Evolutionary conservation across 2,329 filamentous ascomycete genomes (phyloP), one percentile per base, ranked within the genome.

Genomic region (Sodiomyces alkalinus): DNA sequence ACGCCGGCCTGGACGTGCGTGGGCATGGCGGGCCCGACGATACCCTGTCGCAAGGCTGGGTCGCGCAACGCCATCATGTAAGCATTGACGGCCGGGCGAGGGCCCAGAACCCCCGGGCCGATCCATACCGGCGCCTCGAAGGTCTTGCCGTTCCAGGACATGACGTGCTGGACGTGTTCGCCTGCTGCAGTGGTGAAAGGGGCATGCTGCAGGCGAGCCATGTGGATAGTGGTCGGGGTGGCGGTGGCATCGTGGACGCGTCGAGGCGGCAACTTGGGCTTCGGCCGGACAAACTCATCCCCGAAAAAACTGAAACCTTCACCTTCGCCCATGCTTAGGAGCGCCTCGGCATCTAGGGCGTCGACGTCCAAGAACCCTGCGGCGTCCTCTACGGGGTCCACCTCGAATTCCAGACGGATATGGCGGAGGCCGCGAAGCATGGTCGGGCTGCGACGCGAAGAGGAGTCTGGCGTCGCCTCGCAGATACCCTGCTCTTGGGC

Each of bases 371-470:
- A 46, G 11, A 47, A 44, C 12, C 47, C 43, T 14, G 39, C 33
- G 7, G 38, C 40, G 15, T 56, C 53, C 3, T 56, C 51, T 8
- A 46, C 44, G 2, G 51, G 48, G 26, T 62, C 60, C 0, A 52
- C 45, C 16, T 62, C 58, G 34, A 75, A 62, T 40, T 75, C 69
- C 5, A 76, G 47, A 3, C 58, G 48, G 11, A 76, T 41, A 32
- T 61, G 56, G 30, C 60, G 54, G n/a, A 76, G 48, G 8, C 70
- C 71, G 3, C 43, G 40, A 5, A 74, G 45, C 4, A 63, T 40
- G 2, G 51, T 39, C 3, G 64, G 57, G 1, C 51, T 51, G 4
- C 58, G 55, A 3, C 47, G 46, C 21, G 37, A 42, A 25, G 29
- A 30, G 5, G 33, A 23, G 8, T 24, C 16, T 8, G 16, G 20